Conservation (phyloP, 495 filamentous ascomycete genomes). For the Penicillium nucicola region DNA sequence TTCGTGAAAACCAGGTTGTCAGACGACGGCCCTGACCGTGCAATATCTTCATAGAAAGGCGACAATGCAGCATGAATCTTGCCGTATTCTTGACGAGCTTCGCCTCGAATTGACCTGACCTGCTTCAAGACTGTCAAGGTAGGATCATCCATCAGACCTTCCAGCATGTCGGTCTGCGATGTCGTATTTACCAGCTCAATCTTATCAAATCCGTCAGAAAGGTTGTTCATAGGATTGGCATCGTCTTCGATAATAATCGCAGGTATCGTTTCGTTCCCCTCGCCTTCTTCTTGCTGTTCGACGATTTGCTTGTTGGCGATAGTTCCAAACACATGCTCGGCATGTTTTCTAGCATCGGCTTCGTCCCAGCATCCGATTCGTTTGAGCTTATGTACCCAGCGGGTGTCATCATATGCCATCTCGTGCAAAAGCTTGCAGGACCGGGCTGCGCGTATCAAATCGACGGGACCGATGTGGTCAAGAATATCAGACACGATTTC, state of each 20-base stretch:
- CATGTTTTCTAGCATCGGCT: constrained; percentile 71
- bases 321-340: constrained; percentile 69
- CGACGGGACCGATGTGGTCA: constrained; percentile 80
- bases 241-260: constrained; percentile 9
- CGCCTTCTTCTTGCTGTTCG: constrained; percentile 45
- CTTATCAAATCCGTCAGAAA: constrained; percentile 68
- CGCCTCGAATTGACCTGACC: constrained; percentile 75
- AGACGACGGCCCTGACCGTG: constrained; percentile 64
- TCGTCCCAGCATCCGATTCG: constrained; percentile 94
- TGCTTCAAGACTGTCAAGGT: constrained; percentile 64
- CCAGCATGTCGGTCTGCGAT: constrained; percentile 8
- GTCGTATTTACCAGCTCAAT: constrained; percentile 46
- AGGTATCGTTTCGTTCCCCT: constrained; percentile 13
- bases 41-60: constrained; percentile 85
- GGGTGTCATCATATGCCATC: constrained; percentile 98
- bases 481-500: constrained; percentile 88
- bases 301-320: constrained; percentile 59
- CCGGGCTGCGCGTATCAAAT: constrained; percentile 82
- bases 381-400: constrained; percentile 84
- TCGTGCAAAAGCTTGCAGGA: constrained; percentile 87
- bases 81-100: constrained; percentile 85
- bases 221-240: constrained; percentile 18
- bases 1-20: constrained; percentile 82
- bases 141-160: constrained; percentile 32
- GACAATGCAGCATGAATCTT: constrained; percentile 84